phyloP scores from a whole-genome alignment of 495 filamentous ascomycete genomes.

The Jackrogersella multiformis region DNA sequence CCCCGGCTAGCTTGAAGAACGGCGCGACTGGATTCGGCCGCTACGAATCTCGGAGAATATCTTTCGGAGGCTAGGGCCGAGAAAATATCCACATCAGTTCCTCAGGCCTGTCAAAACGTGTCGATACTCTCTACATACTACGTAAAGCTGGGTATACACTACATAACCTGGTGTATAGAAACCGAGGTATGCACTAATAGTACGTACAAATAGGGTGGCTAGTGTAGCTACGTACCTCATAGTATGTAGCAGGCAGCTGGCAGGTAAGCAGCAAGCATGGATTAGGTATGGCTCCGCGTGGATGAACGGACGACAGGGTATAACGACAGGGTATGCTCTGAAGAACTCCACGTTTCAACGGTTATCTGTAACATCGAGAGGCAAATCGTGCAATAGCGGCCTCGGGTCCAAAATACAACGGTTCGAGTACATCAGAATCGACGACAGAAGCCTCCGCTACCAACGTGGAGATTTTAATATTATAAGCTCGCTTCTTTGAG shows the following conservation, averaged over 20 bases:
- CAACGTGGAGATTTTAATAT: slow-evolving; percentile 23
- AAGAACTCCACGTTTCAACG: slow-evolving; percentile 41
- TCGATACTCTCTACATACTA: slow-evolving; percentile 14
- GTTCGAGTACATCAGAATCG: slow-evolving; percentile 34
- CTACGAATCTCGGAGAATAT: slow-evolving; percentile 39
- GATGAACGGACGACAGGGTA: slow-evolving; percentile 21
- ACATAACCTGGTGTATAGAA: slow-evolving; percentile 7
- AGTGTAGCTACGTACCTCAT: too few species aligned
- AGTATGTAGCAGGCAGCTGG: too few species aligned
- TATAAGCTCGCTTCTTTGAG: slow-evolving; percentile 5
- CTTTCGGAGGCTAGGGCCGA: slow-evolving; percentile 44
- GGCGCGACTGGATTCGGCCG: slow-evolving; percentile 37
- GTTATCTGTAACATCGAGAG: slow-evolving; percentile 30
- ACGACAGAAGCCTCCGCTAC: slow-evolving; percentile 13
- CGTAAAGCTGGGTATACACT: too few species aligned
- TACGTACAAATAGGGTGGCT: slow-evolving; percentile 14
- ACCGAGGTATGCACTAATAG: background rate
- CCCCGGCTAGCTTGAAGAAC: slow-evolving; percentile 22
- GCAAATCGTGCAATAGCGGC: slow-evolving; percentile 30
- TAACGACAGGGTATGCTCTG: slow-evolving; percentile 16
- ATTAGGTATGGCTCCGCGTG: slow-evolving; percentile 20
- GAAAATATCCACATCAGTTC: slow-evolving; percentile 33
- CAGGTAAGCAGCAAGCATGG: slow-evolving; percentile 32
- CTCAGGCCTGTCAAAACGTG: slow-evolving; percentile 23
- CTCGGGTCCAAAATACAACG: slow-evolving; percentile 29